These are phyloP conservation scores for Piloderma croceum DNA, from an alignment of 768 basidiomycete genomes.

Conservation along the genomic window DNA sequence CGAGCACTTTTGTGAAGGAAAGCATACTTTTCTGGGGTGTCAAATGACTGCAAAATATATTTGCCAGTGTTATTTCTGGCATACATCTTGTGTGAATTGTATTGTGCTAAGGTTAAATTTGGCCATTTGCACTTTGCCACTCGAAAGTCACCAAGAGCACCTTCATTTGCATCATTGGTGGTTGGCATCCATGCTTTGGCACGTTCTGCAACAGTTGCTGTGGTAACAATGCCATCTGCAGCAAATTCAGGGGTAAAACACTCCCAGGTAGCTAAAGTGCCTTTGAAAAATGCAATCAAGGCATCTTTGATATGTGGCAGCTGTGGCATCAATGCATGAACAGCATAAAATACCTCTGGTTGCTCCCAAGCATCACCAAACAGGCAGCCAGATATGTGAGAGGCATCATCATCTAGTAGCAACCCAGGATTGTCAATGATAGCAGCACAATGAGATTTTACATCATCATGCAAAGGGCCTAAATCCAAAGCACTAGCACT, in stretches of 20 bases:
- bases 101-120: constrained; percentile 13
- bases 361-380: constrained; percentile 2
- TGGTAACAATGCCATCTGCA: constrained; percentile 24
- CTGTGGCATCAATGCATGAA: not conserved
- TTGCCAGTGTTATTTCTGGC: constrained; percentile 17
- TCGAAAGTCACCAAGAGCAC: constrained; percentile 20
- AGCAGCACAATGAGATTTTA: constrained; percentile 7
- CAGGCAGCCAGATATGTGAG: not conserved
- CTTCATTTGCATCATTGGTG: constrained; percentile 22
- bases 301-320: constrained; percentile 6
- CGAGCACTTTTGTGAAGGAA: constrained; percentile 2
- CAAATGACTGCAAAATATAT: constrained; percentile 19
- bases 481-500: constrained; percentile 11
- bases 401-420: not conserved
- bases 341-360: not conserved
- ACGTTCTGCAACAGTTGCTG: constrained; percentile 1
- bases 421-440: constrained; percentile 2
- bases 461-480: constrained; percentile 11
- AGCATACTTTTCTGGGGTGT: constrained; percentile 5
- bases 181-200: constrained; percentile 11
- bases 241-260: constrained; percentile 25
- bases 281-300: constrained; percentile 13
- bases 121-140: constrained; percentile 13
- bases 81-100: constrained; percentile 22
- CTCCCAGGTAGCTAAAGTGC: constrained; percentile 17